Percentiles rank a stretch among this genome's conserved stretches.
Conservation (phyloP, 2,329 filamentous ascomycete species). For the Chaetothyriales sp. region DNA sequence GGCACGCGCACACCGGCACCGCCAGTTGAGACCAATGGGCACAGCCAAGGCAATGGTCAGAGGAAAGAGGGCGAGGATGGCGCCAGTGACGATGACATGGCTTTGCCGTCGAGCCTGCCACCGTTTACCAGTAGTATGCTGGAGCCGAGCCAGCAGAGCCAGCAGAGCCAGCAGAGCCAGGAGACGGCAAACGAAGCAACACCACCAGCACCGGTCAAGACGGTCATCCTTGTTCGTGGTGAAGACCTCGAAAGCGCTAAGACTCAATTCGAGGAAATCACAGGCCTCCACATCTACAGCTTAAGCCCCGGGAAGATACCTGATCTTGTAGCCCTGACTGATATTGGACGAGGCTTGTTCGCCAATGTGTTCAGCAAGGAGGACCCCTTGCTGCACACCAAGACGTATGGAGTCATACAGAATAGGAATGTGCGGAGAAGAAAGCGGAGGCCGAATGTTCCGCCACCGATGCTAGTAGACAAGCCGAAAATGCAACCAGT, state of each 20-base stretch:
- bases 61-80: conserved; percentile 27
- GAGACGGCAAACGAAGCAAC: conserved; percentile 40
- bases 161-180: conserved; percentile 46
- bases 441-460: conserved; percentile 28
- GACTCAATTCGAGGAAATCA: conserved; percentile 55
- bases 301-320: conserved; percentile 57
- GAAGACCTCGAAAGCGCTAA: conserved; percentile 58
- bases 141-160: conserved; percentile 27
- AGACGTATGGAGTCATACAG: conserved; percentile 58
- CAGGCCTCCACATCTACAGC: conserved; percentile 78
- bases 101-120: conserved; percentile 47
- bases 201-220: conserved; percentile 36
- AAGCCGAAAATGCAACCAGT: conserved; percentile 19
- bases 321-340: conserved; percentile 58
- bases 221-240: conserved; percentile 56
- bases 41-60: conserved; percentile 3
- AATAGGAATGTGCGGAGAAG: conserved; percentile 53
- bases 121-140: conserved; percentile 40
- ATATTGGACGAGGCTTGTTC: conserved; percentile 52
- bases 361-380: conserved; percentile 40
- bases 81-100: conserved; percentile 46
- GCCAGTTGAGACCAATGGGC: conserved; percentile 4
- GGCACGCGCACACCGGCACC: conserved; percentile 38
- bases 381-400: conserved; percentile 45
- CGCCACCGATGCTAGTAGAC: conserved; percentile 4